These are phyloP conservation scores for Cadophora sp. DNA, from an alignment of 2,329 filamentous ascomycete species.

Conservation along the genomic window DNA sequence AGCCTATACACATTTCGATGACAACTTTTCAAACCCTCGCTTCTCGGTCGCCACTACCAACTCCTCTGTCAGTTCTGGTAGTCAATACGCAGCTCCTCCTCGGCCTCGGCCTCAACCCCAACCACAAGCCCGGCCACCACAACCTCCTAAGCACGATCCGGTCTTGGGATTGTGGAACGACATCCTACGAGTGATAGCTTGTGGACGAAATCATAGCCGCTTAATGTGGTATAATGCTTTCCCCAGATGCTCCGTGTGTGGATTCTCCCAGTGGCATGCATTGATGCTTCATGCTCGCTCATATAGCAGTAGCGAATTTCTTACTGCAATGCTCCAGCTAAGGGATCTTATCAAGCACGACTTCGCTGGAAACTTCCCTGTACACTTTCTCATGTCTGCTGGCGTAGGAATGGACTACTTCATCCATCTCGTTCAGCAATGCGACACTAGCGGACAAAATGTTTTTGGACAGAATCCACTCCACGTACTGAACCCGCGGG, in stretches of 20 bases:
- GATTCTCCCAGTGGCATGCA: conserved; percentile 36
- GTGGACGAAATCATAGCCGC: conserved; percentile 34
- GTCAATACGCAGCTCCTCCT: conserved; percentile 19
- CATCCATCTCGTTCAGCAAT: conserved; percentile 22
- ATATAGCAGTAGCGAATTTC: conserved; percentile 30
- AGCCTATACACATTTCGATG: too few relatives aligned
- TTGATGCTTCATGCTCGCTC: conserved; percentile 36
- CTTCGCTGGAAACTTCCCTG: conserved; percentile 36
- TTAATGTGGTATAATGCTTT: conserved; percentile 33
- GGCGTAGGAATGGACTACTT: conserved; percentile 38
- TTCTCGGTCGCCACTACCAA: conserved; percentile 34
- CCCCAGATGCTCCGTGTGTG: conserved; percentile 31
- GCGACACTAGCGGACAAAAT: conserved; percentile 31
- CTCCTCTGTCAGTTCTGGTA: conserved; percentile 33
- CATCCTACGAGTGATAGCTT: conserved; percentile 34
- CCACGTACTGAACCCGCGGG: conserved; percentile 36
- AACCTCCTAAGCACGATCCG: conserved; percentile 34
- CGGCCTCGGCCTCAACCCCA: conserved; percentile 22
- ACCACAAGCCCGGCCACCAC: conserved; percentile 14
- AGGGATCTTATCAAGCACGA: conserved; percentile 28
- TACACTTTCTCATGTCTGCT: conserved; percentile 37
- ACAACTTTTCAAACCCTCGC: conserved; percentile 28
- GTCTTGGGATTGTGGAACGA: conserved; percentile 34
- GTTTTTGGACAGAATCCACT: conserved; percentile 38
- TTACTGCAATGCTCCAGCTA: conserved; percentile 27